A percentile compares a stretch with the other conserved stretches of the same genome.
Conservation (phyloP, 441 rosid genomes). For the Isatis lusitanica region DNA sequence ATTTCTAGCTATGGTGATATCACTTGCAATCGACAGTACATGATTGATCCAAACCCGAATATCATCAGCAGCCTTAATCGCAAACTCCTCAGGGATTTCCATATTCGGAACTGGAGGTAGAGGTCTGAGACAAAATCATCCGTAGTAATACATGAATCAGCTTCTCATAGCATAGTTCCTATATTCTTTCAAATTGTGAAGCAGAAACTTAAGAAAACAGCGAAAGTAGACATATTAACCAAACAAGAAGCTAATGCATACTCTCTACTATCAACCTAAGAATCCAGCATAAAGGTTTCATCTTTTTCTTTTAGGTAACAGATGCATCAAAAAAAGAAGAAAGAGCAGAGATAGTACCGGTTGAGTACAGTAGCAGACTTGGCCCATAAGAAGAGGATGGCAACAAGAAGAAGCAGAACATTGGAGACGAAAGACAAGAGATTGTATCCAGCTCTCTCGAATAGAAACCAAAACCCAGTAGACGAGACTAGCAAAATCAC, state of each 20-base stretch:
- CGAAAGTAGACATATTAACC: background rate
- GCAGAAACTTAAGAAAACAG: background rate
- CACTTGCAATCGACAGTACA: conserved; percentile 61
- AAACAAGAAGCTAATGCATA: conserved; percentile 10
- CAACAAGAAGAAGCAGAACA: conserved; percentile 66
- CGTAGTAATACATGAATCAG: background rate
- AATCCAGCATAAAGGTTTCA: background rate
- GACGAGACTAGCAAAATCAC: conserved; percentile 46
- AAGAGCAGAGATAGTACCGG: conserved; percentile 46
- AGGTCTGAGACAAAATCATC: conserved; percentile 55
- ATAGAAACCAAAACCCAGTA: conserved; percentile 63
- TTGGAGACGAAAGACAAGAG: conserved; percentile 72
- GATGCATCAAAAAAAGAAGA: background rate
- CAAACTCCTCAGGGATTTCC: conserved; percentile 74
- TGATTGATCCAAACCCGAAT: conserved; percentile 53
- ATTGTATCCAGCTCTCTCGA: conserved; percentile 78
- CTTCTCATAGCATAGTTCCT: background rate
- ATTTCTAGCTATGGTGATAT: conserved; percentile 64
- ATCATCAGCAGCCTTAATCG: conserved; percentile 49
- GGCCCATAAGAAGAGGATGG: conserved; percentile 84
- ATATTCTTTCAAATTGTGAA: background rate
- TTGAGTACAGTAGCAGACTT: conserved; percentile 92
- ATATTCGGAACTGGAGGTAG: conserved; percentile 84
- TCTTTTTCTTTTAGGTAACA: background rate
- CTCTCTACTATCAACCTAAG: background rate